Conservation (phyloP, 371 early-diverging fungal genomes). For the Actinomortierella wolfii region DNA sequence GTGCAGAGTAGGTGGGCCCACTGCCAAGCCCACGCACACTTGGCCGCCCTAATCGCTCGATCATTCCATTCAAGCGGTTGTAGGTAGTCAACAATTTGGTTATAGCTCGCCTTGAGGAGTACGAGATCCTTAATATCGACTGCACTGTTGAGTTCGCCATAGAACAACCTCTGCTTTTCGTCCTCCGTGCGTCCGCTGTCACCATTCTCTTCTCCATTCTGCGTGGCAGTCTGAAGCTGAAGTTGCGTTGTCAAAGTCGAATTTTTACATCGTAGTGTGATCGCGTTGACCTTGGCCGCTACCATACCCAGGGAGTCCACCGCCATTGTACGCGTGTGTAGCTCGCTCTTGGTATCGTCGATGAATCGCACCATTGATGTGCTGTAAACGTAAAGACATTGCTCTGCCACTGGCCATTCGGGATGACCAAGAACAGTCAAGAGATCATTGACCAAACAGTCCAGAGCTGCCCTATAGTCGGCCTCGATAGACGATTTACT, state of each 20-base stretch:
- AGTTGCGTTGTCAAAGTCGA: not conserved
- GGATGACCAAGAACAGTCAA: constrained; percentile 76
- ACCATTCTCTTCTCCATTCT: constrained; percentile 6
- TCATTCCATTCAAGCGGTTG: constrained; percentile 21
- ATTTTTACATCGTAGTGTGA: constrained; percentile 10
- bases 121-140: constrained; percentile 5
- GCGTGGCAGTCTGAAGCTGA: not conserved
- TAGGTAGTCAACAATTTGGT: constrained; percentile 21
- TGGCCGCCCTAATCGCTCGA: constrained; percentile 20
- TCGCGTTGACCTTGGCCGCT: constrained; percentile 55
- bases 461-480: constrained; percentile 78
- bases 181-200: not conserved
- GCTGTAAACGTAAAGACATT: constrained; percentile 64
- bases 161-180: constrained; percentile 12
- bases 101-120: constrained; percentile 28
- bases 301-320: constrained; percentile 79
- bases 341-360: constrained; percentile 64
- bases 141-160: constrained; percentile 16
- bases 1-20: constrained; percentile 17
- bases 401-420: constrained; percentile 91
- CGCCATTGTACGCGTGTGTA: constrained; percentile 66
- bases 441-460: constrained; percentile 74
- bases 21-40: constrained; percentile 27
- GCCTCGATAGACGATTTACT: constrained; percentile 59
- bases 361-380: constrained; percentile 66